Conservation (phyloP, 2,329 filamentous ascomycete species). For the Cladosporium sp. region DNA sequence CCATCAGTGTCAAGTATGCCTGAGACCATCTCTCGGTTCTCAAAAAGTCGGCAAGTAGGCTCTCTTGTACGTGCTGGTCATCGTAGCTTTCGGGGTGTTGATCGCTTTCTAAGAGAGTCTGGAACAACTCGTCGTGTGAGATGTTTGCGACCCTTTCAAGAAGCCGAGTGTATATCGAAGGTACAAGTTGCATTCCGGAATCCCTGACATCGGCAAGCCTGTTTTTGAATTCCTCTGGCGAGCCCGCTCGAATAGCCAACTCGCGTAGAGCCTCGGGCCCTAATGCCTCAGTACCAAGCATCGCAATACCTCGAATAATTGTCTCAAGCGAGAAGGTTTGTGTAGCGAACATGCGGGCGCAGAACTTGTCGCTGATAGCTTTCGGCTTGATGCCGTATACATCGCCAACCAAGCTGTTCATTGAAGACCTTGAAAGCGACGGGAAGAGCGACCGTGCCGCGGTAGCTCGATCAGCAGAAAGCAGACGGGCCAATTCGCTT, state of each 20-base stretch:
- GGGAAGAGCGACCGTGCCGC: neutral
- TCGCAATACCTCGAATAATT: conserved; percentile 63
- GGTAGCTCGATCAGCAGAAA: neutral
- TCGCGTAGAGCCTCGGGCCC: conserved; percentile 74
- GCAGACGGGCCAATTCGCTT: neutral
- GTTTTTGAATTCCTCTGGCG: conserved; percentile 50
- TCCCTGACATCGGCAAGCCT: conserved; percentile 58
- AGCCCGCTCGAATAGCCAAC: conserved; percentile 62
- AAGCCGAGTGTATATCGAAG: conserved; percentile 61
- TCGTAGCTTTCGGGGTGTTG: conserved; percentile 62
- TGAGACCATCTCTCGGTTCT: conserved; percentile 46
- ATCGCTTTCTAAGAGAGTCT: conserved; percentile 53
- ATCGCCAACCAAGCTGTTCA: conserved; percentile 33
- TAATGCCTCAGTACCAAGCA: conserved; percentile 66
- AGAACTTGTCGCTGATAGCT: conserved; percentile 59
- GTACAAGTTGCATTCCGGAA: conserved; percentile 58
- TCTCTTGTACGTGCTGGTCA: conserved; percentile 50
- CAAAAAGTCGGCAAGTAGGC: conserved; percentile 50
- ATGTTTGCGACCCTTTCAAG: conserved; percentile 59
- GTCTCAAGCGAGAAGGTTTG: conserved; percentile 68
- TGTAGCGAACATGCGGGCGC: conserved; percentile 77
- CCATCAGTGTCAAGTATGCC: conserved; percentile 52
- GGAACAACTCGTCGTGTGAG: conserved; percentile 49
- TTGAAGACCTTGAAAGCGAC: conserved; percentile 23
- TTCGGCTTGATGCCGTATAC: conserved; percentile 41